Evolutionary conservation across 345 rosid genomes (phyloP).

Genomic region (Arabidopsis thaliana): TAIR10.1 NC_003070.9:7558501-7559000

Average conservation of each 20-base stretch:
- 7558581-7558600: conserved; percentile 40
- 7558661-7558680: conserved; percentile 99
- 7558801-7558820: conserved; percentile 94
- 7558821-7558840: conserved; percentile 88
- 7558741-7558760: conserved; percentile 48
- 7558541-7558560: conserved; percentile 91
- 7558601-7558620: neutral
- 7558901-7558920: conserved; percentile 81
- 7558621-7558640: conserved; percentile 15
- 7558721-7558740: conserved; percentile 29
- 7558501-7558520: conserved; percentile 81
- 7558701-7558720: conserved; percentile 26
- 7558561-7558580: conserved; percentile 88
- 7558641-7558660: conserved; percentile 93
- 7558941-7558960: conserved; percentile 96
- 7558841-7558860: conserved; percentile 92
- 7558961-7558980: conserved; percentile 87
- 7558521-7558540: conserved; percentile 85
- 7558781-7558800: conserved; percentile 71
- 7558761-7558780: conserved; percentile 97
- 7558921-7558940: conserved; percentile 84
- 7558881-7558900: conserved; percentile 96
- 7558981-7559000: conserved; percentile 94
- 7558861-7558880: conserved; percentile 95
- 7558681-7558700: conserved; percentile 70